These are phyloP conservation scores for Hortiboletus flavorubellus DNA, from an alignment of 768 basidiomycete species.

Conservation along the genomic window DNA sequence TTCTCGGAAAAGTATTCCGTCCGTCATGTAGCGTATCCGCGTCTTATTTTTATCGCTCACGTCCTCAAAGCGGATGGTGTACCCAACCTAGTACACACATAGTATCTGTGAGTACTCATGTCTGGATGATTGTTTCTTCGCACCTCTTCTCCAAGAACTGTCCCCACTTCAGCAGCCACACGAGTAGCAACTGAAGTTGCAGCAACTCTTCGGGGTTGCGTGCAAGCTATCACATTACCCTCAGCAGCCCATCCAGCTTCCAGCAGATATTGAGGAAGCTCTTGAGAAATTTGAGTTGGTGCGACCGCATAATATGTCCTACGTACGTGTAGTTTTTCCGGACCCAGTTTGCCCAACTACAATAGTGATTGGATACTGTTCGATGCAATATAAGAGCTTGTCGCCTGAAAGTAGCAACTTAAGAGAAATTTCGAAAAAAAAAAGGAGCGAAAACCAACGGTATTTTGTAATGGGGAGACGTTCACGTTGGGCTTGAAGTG, in stretches of 20 bases:
- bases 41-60: conserved; percentile 82
- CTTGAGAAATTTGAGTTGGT: conserved; percentile 38
- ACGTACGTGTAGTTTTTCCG: conserved; percentile 95
- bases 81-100: conserved; percentile 73
- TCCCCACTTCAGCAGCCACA: conserved; percentile 91
- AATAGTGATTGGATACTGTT: conserved; percentile 79
- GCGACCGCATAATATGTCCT: neutral
- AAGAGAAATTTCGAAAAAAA: conserved; percentile 4
- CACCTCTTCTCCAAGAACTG: conserved; percentile 85
- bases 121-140: neutral
- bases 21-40: conserved; percentile 93
- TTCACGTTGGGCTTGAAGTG: conserved; percentile 74
- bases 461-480: conserved; percentile 89
- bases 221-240: conserved; percentile 86
- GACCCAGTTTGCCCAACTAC: conserved; percentile 96
- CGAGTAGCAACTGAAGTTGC: conserved; percentile 92
- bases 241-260: conserved; percentile 91
- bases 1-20: conserved; percentile 97
- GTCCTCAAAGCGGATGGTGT: conserved; percentile 96
- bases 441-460: conserved; percentile 42
- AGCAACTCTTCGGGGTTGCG: conserved; percentile 89
- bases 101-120: neutral
- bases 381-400: conserved; percentile 78
- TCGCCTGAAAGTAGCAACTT: conserved; percentile 47
- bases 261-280: conserved; percentile 91